Conservation (phyloP, 148 eudicot genomes). For the Linanthus parryae region DNA sequence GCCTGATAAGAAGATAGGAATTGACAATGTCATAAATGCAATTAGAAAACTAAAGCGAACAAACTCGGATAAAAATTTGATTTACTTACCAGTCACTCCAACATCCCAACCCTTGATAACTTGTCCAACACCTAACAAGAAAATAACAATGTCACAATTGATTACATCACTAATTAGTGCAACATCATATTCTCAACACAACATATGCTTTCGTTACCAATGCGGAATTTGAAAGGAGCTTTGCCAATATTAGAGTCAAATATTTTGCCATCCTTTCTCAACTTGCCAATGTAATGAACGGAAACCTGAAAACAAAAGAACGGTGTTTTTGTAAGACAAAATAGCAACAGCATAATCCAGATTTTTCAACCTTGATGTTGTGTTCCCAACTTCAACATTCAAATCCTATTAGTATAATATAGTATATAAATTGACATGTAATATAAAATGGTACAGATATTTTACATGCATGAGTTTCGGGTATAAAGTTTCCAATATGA, state of each 20-base stretch:
- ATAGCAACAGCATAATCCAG: too few relatives aligned
- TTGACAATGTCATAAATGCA: too few relatives aligned
- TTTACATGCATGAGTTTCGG: too few relatives aligned
- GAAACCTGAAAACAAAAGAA: slow-evolving; percentile 54
- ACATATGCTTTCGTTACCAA: slow-evolving; percentile 65
- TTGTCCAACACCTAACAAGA: slow-evolving; percentile 69
- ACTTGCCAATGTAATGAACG: slow-evolving; percentile 77
- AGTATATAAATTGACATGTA: too few relatives aligned
- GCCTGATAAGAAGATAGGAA: slow-evolving; percentile 43
- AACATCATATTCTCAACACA: not conserved
- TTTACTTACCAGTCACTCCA: slow-evolving; percentile 78
- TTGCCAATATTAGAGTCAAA: slow-evolving; percentile 73
- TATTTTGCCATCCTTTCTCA: slow-evolving; percentile 61
- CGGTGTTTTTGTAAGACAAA: too few relatives aligned
- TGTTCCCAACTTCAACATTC: too few relatives aligned
- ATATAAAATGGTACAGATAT: too few relatives aligned
- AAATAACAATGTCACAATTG: slow-evolving; percentile 6
- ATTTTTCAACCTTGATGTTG: too few relatives aligned
- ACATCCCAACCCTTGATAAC: slow-evolving; percentile 99
- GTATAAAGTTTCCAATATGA: too few relatives aligned
- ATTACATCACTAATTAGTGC: not conserved
- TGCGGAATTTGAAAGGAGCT: slow-evolving; percentile 77
- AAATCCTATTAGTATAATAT: too few relatives aligned
- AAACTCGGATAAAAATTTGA: too few relatives aligned
- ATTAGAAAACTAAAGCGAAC: too few relatives aligned